Evolutionary conservation across 225 moss, liverwort and hornwort genomes (phyloP), one percentile per base, ranked within the genome.

Genomic region (Polytrichum formosum): DNA sequence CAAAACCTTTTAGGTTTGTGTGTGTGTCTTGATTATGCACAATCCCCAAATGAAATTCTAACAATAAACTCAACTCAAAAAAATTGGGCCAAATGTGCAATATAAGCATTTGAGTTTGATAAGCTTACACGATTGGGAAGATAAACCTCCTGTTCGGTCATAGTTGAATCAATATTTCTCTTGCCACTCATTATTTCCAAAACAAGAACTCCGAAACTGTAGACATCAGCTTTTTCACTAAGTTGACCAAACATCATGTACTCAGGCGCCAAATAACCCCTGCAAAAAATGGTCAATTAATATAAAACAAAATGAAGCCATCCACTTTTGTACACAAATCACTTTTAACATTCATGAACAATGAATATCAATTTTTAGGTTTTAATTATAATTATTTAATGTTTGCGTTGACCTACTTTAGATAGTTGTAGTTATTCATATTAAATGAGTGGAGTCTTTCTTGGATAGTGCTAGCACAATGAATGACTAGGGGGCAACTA

Each of bases 191-290:
- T 10, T 8, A 73, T 54, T 20, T 73, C 64, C 22, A 73, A 17
- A 28, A 73, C 16, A n/a, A 73, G 72, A 58, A 72, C 21, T 9
- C 72, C 72, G 27, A 62, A 72, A 54, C 64, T 72, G 53, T 72
- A 72, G 13, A 72, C 72, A 64, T 71, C 71, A 31, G 61, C 58
- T 23, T 71, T 71, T 8, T 71, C 59, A 28, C 58, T 71, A n/a
- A 71, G n/a, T 28, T 26, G 62, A 4, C 64, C 64, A 4, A n/a
- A 68, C 23, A 68, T 53, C 68, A 54, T 26, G 53, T 68, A 68
- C 27, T 68, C 68, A 2, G 68, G 68, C 27, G 68, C 53, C 23
- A 68, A 55, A 53, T 68, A 68, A 1, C 68, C 68, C 20, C 53
- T 68, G 27, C 54, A 67, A 9, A 54, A 68, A 68, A 13, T 25